Base-by-base conservation (phyloP, 306 rosid species). In the Acmispon strigosus region DNA sequence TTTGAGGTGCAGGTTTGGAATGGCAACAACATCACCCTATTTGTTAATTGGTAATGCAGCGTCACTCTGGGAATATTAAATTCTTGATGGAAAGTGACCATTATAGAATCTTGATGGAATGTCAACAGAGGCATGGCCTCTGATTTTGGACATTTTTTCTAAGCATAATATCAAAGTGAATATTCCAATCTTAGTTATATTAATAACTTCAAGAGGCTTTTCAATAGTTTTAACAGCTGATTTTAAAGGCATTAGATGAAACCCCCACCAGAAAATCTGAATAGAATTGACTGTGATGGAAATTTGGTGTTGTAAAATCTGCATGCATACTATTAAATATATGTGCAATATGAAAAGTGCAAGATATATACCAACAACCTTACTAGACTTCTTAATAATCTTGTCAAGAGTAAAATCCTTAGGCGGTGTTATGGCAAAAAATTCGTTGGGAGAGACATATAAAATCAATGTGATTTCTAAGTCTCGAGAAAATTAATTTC, bases 41-140 rank as follows among this genome's bases (percentile, higher is more conserved):
- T 77, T 80, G 69, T 80, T 70, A 39, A 78, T 80, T 74, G 71
- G 47, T 17, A 53, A 84, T 65, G 81, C 41, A 66, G 60, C 73
- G 62, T 77, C 85, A 78, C 68, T 47, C 69, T 15, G 32, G 8
- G 49, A 74, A n/a, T 77, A 74, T 70, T 59, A 70, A 65, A 84
- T 70, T 74, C 7, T 16, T 69, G 34, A 66, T 48, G 60, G 81
- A 86, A 77, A 83, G 75, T 63, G 84, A 78, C 78, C 60, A 53
- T 37, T 86, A 73, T 41, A 77, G 69, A 71, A 54, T 52, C 74
- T 83, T 63, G 64, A 49, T 72, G 65, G 53, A 58, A 71, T 68
- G 74, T 73, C 70, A 84, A 77, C 81, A 61, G 4, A 73, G 39
- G 18, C 66, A 17, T 64, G 69, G 74, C 70, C 37, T 56, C 43